Evolutionary conservation across 768 basidiomycete genomes (phyloP), one percentile per base, ranked within the genome.

Genomic region (Mycena kentingensis): DNA sequence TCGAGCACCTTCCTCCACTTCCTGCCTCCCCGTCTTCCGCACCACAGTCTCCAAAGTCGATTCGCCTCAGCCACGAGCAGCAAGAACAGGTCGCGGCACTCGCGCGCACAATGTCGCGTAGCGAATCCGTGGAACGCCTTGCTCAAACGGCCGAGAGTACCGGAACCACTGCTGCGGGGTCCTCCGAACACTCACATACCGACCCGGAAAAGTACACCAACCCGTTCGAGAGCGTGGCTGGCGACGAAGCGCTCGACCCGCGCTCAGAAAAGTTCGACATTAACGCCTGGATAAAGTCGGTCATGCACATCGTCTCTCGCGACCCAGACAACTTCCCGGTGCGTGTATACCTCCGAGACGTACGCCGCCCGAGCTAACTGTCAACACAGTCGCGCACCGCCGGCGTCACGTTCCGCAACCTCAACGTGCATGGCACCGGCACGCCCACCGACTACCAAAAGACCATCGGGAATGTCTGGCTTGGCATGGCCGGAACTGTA

Each of bases 381-480:
- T 10, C 11, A 3, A 4, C 41, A 1, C 19, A 58, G 57, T 19
- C n/a, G 4, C 42, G 58, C 49, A 66, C 63, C 16, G 65, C 70
- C 13, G 76, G 74, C 53, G 63, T 77, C 43, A 61, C 71, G 12
- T 76, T 72, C 63, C 56, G 57, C 15, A 64, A 73, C 48, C 66
- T 77, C 27, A 67, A 63, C 28, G 70, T 67, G 11, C 60, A 65
- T 45, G 70, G 70, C 6, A 63, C 60, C 32, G 67, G 67, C n/a
- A 58, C 51, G 21, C 60, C 65, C 0, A 65, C 68, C 0, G 75
- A 75, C 50, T 74, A 73, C 63, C 76, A 77, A 53, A 71, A 72
- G 52, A 76, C 73, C 2, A 69, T 75, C 24, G 67, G 64, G 15
- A 77, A 74, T 55, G 48, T 70, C 11, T 61, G 61, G 39, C 37